Evolutionary conservation across 1,284 basidiomycete species (phyloP), one percentile per base, ranked within the genome.

Genomic region (Heterobasidion annosum): DNA sequence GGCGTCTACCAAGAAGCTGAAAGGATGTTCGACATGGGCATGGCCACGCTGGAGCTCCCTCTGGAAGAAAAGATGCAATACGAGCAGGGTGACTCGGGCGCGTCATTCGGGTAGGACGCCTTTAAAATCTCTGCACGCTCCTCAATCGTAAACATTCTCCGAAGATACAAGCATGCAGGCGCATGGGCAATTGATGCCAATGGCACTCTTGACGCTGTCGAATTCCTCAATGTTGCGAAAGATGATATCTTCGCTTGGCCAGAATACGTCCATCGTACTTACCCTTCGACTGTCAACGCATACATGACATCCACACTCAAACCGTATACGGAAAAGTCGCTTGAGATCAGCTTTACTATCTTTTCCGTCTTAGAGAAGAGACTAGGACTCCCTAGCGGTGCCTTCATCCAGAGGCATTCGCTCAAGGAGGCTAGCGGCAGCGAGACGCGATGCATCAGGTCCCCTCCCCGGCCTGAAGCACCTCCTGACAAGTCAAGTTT

Each of bases 371-470:
- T 73, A 32, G 68, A 68, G 56, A 58, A 59, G 12, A 59, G 58
- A 51, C 65, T 73, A 12, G 66, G 67, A 0, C 62, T 73, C 0
- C 68, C 68, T 0, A 15, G 56, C 44, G 63, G 67, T 15, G 63
- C 67, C 7, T 62, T 74, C 1, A 58, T 60, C 2, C 48, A 57
- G 60, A 55, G 47, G 37, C 73, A 74, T 57, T 48, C 55, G 1
- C 53, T 66, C 6, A 58, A 67, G 25, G 63, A 69, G 53, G 64
- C 58, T 7, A 73, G 71, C n/a, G 69, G 69, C 34, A 68, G 70
- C 58, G 71, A 74, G 61, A 59, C 72, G 40, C 57, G 73, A 43
- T 70, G 68, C 57, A 74, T 70, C 53, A 68, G 65, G 63, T 65
- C 60, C 40, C 66, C 63, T 16, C 15, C 32, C 50, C 57, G 52